Percentiles rank a stretch among this genome's conserved stretches.
Conservation (phyloP, 1,139 yeast species). For the Pneumocystis wakefieldiae region DNA sequence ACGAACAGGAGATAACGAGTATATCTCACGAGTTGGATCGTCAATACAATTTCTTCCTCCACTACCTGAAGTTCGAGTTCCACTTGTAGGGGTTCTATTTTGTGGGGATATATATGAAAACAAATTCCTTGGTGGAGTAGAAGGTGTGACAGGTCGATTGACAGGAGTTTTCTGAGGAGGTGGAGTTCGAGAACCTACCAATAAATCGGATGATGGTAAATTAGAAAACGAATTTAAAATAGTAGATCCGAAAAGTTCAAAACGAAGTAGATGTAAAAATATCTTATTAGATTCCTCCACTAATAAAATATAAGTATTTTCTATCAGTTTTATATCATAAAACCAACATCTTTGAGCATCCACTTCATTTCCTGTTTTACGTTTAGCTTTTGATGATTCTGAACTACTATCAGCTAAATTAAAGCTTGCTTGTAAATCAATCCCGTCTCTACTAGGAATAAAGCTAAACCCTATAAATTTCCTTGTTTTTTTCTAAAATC, state of each 20-base stretch:
- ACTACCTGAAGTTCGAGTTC: slow-evolving; percentile 16
- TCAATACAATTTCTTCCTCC: slow-evolving; percentile 42
- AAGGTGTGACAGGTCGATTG: slow-evolving; percentile 13
- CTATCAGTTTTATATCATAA: background rate
- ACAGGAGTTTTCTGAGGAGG: slow-evolving; percentile 15
- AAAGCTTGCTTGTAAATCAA: slow-evolving; percentile 80
- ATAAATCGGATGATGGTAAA: slow-evolving; percentile 1
- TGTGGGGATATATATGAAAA: slow-evolving; percentile 50
- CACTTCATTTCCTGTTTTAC: slow-evolving; percentile 40
- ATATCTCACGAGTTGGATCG: slow-evolving; percentile 39
- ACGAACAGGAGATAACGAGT: slow-evolving; percentile 75
- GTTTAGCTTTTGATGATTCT: slow-evolving; percentile 16
- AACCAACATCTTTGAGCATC: slow-evolving; percentile 26
- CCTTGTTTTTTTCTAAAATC: background rate
- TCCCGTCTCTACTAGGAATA: slow-evolving; percentile 29
- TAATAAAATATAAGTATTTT: slow-evolving; percentile 26
- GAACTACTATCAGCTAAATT: slow-evolving; percentile 23
- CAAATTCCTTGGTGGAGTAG: slow-evolving; percentile 44
- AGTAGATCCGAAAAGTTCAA: slow-evolving; percentile 63
- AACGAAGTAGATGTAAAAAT: slow-evolving; percentile 69
- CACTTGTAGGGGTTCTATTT: slow-evolving; percentile 24
- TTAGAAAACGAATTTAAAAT: background rate
- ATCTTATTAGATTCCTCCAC: slow-evolving; percentile 78
- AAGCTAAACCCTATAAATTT: background rate
- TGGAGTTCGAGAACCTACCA: slow-evolving; percentile 16